phyloP scores from a whole-genome alignment of 768 basidiomycete species.

The Hemileccinum impolitum region DNA sequence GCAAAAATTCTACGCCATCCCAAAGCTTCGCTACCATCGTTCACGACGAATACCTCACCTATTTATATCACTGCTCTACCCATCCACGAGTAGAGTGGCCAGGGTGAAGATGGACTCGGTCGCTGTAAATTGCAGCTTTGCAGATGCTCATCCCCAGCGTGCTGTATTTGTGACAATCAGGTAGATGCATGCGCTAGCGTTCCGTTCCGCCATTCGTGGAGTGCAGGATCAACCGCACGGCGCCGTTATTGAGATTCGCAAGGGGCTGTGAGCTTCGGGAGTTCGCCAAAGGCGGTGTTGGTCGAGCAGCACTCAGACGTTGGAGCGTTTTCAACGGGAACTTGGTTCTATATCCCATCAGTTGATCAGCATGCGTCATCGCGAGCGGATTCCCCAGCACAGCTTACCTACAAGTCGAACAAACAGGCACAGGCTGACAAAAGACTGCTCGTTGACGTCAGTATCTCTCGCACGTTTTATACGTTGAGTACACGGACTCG shows the following conservation, averaged over 20 bases:
- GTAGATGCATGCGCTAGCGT: slow-evolving; percentile 4
- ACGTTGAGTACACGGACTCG: slow-evolving; percentile 56
- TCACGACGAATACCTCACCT: slow-evolving; percentile 31
- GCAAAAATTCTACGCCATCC: slow-evolving; percentile 33
- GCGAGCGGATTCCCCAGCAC: slow-evolving; percentile 2
- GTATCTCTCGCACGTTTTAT: not conserved
- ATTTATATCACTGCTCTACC: slow-evolving; percentile 59
- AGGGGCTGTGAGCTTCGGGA: slow-evolving; percentile 32
- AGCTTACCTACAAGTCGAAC: slow-evolving; percentile 87
- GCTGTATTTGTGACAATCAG: not conserved
- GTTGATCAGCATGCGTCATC: not conserved
- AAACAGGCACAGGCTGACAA: slow-evolving; percentile 90
- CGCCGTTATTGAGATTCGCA: slow-evolving; percentile 33
- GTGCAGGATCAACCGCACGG: slow-evolving; percentile 17
- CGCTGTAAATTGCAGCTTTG: not conserved
- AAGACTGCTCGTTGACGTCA: slow-evolving; percentile 58
- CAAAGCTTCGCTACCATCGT: slow-evolving; percentile 3
- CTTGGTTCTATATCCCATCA: slow-evolving; percentile 61
- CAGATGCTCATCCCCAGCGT: not conserved
- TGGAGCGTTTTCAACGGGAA: slow-evolving; percentile 93
- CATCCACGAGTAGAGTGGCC: slow-evolving; percentile 18
- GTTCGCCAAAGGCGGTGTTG: slow-evolving; percentile 32
- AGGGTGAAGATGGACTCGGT: not conserved
- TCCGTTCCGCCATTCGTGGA: slow-evolving; percentile 19
- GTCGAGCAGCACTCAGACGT: slow-evolving; percentile 65